phyloP scores from a whole-genome alignment of 2,329 filamentous ascomycete genomes.

The Sclerotiophoma versabilis region DNA sequence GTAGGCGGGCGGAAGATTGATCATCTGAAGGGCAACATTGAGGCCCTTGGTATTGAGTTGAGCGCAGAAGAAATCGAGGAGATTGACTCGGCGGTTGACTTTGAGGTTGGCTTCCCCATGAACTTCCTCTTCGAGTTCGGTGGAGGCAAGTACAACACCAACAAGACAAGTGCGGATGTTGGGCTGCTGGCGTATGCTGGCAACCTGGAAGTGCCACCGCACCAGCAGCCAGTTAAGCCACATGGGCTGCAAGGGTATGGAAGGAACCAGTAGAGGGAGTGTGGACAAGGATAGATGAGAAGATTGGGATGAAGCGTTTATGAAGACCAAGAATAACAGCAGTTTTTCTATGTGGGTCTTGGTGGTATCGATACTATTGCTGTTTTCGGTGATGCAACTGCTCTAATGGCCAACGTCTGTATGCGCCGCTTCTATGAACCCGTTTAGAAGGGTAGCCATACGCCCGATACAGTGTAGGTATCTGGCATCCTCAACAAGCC shows the following conservation, averaged over 20 bases:
- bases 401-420: too few relatives aligned
- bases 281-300: too few relatives aligned
- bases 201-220: slow-evolving; percentile 34
- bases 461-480: too few relatives aligned
- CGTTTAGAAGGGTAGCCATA: too few relatives aligned
- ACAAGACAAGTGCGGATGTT: slow-evolving; percentile 40
- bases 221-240: slow-evolving; percentile 36
- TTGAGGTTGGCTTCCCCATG: slow-evolving; percentile 64
- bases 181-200: slow-evolving; percentile 38
- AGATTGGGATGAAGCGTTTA: too few relatives aligned
- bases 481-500: too few relatives aligned
- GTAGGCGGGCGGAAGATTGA: slow-evolving; percentile 75
- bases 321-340: not conserved
- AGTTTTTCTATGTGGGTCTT: too few relatives aligned
- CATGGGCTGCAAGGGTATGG: slow-evolving; percentile 30
- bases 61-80: slow-evolving; percentile 61
- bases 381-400: too few relatives aligned
- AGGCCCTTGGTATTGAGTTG: slow-evolving; percentile 60
- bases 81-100: slow-evolving; percentile 60
- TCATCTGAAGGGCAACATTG: slow-evolving; percentile 71
- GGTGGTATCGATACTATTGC: too few relatives aligned
- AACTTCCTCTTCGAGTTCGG: slow-evolving; percentile 51
- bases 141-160: slow-evolving; percentile 35
- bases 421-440: too few relatives aligned
- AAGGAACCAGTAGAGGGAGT: slow-evolving; percentile 6